phyloP scores from a whole-genome alignment of 768 basidiomycete species.

The Russula sp. region DNA sequence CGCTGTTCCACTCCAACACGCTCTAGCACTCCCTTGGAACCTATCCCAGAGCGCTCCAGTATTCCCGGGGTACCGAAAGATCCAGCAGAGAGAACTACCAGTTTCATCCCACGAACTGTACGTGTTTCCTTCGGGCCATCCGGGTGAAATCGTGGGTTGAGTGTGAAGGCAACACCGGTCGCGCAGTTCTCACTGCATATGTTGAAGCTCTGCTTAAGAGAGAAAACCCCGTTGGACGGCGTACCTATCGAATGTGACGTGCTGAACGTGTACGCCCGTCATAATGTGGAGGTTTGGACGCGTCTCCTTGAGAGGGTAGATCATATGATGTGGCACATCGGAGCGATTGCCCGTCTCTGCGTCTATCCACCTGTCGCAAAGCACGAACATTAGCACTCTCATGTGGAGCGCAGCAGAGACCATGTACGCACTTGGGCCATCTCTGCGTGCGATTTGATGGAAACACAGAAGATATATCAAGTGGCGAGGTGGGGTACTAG shows the following conservation, averaged over 20 bases:
- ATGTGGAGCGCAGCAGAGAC: not conserved
- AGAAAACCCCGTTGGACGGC: constrained; percentile 4
- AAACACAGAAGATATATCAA: not conserved
- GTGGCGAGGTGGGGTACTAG: no score
- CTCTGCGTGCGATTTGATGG: constrained; percentile 33
- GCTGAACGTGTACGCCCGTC: constrained; percentile 33
- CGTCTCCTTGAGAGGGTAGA: constrained; percentile 32
- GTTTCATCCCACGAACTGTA: constrained; percentile 29
- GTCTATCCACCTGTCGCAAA: constrained; percentile 47
- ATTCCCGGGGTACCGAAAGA: constrained; percentile 43
- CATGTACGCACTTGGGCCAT: constrained; percentile 46
- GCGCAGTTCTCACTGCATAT: constrained; percentile 32
- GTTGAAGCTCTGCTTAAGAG: not conserved
- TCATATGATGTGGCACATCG: constrained; percentile 42
- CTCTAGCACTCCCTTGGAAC: constrained; percentile 30
- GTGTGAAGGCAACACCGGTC: constrained; percentile 34
- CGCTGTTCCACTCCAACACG: constrained; percentile 29
- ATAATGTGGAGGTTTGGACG: constrained; percentile 31
- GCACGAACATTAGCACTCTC: not conserved
- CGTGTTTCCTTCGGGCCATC: constrained; percentile 9
- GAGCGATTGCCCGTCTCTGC: constrained; percentile 47
- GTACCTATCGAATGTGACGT: constrained; percentile 33
- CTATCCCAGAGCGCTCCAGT: constrained; percentile 49
- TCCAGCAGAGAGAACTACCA: constrained; percentile 38
- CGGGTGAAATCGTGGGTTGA: constrained; percentile 28